Evolutionary conservation across 208 protist genomes (phyloP), one percentile per base, ranked within the genome.

Genomic region (Strigomonas galati): DNA sequence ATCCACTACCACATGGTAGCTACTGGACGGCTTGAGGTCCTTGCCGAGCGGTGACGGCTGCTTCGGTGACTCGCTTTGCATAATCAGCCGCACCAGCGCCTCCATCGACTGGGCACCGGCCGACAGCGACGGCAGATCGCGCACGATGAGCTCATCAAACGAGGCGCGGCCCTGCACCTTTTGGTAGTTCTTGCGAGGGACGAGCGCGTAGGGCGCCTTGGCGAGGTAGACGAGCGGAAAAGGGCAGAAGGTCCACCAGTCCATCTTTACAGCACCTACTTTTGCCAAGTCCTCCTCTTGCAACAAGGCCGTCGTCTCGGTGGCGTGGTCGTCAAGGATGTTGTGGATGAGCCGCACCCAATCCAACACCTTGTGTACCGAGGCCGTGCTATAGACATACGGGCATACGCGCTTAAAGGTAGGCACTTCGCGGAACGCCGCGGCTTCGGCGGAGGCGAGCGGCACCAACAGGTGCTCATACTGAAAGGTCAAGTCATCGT

Each of bases 211-310:
- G 17, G 81, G 70, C 17, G 64, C 21, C 7, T 64, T 67, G 23
- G 35, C 46, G 27, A 87, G 21, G 52, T 82, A 87, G 1, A 57
- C 69, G 23, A 72, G 66, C 0, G 81, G 81, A 53, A 76, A 43
- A 27, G 74, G 73, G 27, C 59, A 72, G 28, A 87, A 53, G 53
- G 68, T 61, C 81, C 76, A 82, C 81, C 81, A 86, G 21, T 53
- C 35, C 17, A 58, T 31, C 35, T 44, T 31, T 15, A 15, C 43
- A 1, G 46, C 51, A 5, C 44, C n/a, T 17, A 17, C 10, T 17
- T 14, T 3, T 51, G 15, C 10, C 44, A 24, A 3, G 10, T 3
- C 44, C 44, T 24, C 44, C 44, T 5, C 15, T 21, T 4, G 15
- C 6, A n/a, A 51, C 2, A n/a, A 15, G 44, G 17, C 6, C 10